Evolutionary conservation across 2,329 filamentous ascomycete species (phyloP).

Genomic region (Monascus ruber): DNA sequence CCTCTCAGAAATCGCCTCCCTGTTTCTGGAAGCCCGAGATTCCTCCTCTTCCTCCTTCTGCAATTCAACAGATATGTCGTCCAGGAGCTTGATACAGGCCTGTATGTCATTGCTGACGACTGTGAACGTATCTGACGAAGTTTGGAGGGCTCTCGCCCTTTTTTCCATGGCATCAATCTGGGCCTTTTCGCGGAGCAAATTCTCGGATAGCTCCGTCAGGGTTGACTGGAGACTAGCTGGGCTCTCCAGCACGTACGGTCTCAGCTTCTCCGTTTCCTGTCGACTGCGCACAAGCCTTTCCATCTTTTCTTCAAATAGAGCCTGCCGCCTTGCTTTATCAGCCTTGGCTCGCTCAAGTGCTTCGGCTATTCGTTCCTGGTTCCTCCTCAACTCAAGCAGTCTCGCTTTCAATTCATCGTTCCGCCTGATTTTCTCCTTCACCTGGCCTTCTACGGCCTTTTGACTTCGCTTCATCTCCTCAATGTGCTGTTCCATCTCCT

Average conservation of each 20-base stretch:
- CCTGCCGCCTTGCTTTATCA: slow-evolving; percentile 66
- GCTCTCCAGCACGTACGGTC: slow-evolving; percentile 85
- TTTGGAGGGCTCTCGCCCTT: slow-evolving; percentile 79
- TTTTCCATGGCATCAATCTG: slow-evolving; percentile 83
- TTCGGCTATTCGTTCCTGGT: slow-evolving; percentile 71
- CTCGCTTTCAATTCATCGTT: slow-evolving; percentile 80
- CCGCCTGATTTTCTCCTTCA: slow-evolving; percentile 71
- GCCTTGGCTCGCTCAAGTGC: slow-evolving; percentile 72
- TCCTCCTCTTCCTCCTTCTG: slow-evolving; percentile 86
- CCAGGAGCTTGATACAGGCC: slow-evolving; percentile 76
- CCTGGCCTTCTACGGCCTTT: slow-evolving; percentile 66
- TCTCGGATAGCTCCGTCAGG: slow-evolving; percentile 69
- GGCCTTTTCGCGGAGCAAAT: slow-evolving; percentile 63
- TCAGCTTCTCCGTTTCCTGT: slow-evolving; percentile 78
- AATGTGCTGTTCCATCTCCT: slow-evolving; percentile 69
- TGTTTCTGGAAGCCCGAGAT: slow-evolving; percentile 64
- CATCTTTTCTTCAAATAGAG: slow-evolving; percentile 40
- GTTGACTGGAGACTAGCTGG: slow-evolving; percentile 72
- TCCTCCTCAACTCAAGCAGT: slow-evolving; percentile 66
- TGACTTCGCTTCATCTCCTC: slow-evolving; percentile 72
- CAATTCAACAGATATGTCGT: slow-evolving; percentile 75
- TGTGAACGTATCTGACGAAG: slow-evolving; percentile 77
- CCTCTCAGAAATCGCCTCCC: slow-evolving; percentile 76
- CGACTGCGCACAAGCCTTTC: slow-evolving; percentile 51
- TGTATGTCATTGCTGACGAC: slow-evolving; percentile 77